Conservation (phyloP, 441 rosid genomes). For the Daphne laureola region DNA sequence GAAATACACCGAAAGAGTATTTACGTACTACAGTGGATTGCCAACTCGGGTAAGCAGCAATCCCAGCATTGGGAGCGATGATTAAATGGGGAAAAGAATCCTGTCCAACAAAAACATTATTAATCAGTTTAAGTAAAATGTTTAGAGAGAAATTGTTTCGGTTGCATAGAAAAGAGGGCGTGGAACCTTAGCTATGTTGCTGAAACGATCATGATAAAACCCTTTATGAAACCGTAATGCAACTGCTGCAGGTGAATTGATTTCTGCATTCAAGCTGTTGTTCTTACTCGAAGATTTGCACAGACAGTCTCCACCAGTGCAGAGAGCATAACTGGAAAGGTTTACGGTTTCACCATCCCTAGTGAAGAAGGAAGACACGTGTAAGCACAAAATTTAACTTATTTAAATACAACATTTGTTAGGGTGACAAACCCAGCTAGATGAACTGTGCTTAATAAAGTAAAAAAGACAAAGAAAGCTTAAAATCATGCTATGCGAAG, state of each 20-base stretch:
- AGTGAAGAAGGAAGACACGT: conserved; percentile 3
- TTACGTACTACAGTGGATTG: conserved; percentile 65
- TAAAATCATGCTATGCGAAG: no score
- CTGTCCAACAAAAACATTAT: conserved; percentile 27
- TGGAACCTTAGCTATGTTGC: conserved; percentile 46
- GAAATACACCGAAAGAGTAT: neutral
- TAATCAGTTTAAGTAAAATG: conserved; percentile 12
- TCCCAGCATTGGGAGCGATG: conserved; percentile 82
- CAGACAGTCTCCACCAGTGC: conserved; percentile 48
- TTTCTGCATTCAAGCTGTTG: conserved; percentile 6
- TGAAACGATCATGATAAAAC: conserved; percentile 62
- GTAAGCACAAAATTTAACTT: no score
- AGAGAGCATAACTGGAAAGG: conserved; percentile 35
- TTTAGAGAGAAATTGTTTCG: conserved; percentile 4
- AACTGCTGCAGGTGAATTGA: conserved; percentile 27
- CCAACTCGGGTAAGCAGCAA: conserved; percentile 88
- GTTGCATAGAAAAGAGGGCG: conserved; percentile 1
- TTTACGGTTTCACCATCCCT: conserved; percentile 67
- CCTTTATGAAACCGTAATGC: conserved; percentile 59
- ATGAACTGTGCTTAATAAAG: no score
- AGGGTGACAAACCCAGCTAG: no score
- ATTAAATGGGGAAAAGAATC: conserved; percentile 56
- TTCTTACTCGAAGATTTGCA: conserved; percentile 41
- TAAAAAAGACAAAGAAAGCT: no score
- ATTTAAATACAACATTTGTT: no score